These are phyloP conservation scores for Schoenoplectus tabernaemontani DNA, from an alignment of 202 grass and related monocot genomes.

Conservation along the genomic window DNA sequence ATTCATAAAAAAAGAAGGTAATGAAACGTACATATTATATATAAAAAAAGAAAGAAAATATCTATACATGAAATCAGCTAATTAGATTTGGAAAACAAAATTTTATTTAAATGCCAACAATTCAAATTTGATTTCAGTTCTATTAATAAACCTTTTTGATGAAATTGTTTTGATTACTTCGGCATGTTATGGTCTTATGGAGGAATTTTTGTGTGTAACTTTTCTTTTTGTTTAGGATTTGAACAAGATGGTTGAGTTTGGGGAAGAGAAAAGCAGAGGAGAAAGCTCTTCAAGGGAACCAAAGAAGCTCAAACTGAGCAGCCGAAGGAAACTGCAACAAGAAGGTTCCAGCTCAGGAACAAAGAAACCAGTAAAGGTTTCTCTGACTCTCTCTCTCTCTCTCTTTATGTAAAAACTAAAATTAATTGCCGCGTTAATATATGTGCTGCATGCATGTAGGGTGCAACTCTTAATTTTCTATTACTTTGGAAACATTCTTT, in stretches of 20 bases:
- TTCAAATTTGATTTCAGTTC: neutral
- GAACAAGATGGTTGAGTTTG: slow-evolving; percentile 27
- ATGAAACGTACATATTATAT: too few relatives aligned
- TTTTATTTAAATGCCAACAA: neutral
- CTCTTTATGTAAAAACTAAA: neutral
- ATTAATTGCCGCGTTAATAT: neutral
- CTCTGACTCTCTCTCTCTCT: neutral
- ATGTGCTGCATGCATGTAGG: neutral
- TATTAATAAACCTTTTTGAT: neutral
- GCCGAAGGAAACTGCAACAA: neutral
- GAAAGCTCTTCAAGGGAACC: slow-evolving; percentile 24
- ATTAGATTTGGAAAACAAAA: neutral
- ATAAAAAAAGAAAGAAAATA: neutral
- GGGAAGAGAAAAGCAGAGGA: slow-evolving; percentile 17
- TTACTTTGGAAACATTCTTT: neutral
- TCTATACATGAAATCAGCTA: neutral
- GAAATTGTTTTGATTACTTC: neutral
- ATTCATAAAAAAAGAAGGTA: too few relatives aligned
- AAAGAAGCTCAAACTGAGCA: slow-evolving; percentile 45
- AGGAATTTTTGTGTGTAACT: neutral
- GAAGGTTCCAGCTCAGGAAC: slow-evolving; percentile 16
- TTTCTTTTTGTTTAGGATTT: slow-evolving; percentile 34
- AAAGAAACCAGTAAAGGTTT: slow-evolving; percentile 48
- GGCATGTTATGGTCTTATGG: neutral
- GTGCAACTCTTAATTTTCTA: neutral